These are phyloP conservation scores for Orychophragmus violaceus DNA, from an alignment of 345 rosid species.

Conservation along the genomic window DNA sequence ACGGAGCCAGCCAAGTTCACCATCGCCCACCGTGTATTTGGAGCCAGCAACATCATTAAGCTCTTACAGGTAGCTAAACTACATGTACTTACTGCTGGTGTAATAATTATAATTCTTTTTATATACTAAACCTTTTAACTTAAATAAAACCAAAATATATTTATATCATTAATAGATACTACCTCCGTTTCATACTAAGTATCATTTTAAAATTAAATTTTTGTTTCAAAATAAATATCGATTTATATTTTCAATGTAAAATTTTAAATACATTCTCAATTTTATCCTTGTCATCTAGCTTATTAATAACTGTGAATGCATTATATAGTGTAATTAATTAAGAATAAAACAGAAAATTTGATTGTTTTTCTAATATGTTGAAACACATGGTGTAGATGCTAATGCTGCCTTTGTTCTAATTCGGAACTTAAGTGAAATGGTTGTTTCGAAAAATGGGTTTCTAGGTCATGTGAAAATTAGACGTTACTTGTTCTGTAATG, in stretches of 20 bases:
- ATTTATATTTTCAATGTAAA: no score
- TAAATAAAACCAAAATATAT: background rate
- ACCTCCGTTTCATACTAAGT: no score
- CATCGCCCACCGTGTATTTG: conserved; percentile 81
- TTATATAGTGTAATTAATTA: no score
- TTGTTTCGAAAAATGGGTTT: background rate
- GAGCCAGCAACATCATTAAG: conserved; percentile 91
- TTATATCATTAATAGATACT: background rate
- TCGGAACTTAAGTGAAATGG: background rate
- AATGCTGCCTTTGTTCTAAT: background rate
- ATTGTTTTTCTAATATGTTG: no score
- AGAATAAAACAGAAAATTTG: no score
- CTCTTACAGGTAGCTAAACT: conserved; percentile 63
- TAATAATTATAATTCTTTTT: background rate
- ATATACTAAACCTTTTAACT: background rate
- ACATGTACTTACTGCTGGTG: background rate
- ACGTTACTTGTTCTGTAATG: conserved; percentile 1
- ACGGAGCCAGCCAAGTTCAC: conserved; percentile 77
- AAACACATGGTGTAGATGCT: no score
- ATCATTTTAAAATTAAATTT: no score
- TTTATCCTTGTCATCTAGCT: no score
- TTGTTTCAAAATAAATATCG: no score
- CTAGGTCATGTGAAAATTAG: background rate
- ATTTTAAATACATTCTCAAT: no score
- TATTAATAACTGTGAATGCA: no score